phyloP scores from a whole-genome alignment of 1,139 yeast genomes.

The Pichia sp. region DNA sequence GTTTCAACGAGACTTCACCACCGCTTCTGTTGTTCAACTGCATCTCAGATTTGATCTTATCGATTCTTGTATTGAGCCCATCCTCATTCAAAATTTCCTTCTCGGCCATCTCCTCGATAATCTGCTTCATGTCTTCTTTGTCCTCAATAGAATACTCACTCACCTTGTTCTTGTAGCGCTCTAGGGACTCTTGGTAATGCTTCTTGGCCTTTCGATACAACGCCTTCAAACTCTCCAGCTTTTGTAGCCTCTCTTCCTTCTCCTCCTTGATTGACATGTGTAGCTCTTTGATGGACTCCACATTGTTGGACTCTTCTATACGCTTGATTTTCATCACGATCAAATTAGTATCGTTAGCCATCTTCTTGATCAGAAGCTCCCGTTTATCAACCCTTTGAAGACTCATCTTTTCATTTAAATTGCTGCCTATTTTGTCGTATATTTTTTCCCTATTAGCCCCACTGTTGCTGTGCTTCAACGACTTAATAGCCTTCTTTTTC shows the following conservation, averaged over 20 bases:
- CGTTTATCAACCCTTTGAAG: constrained; percentile 10
- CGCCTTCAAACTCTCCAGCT: constrained; percentile 31
- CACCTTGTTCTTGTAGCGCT: constrained; percentile 36
- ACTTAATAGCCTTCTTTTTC: constrained; percentile 23
- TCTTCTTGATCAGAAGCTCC: constrained; percentile 16
- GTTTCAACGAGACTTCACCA: constrained; percentile 37
- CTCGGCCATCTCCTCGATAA: constrained; percentile 40
- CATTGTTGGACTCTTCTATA: constrained; percentile 39
- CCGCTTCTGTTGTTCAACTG: constrained; percentile 35
- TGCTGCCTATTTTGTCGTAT: constrained; percentile 28
- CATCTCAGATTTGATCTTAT: constrained; percentile 37
- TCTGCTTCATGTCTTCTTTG: constrained; percentile 38
- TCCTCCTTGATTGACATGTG: constrained; percentile 37
- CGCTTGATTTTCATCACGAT: constrained; percentile 16
- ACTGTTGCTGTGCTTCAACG: constrained; percentile 18
- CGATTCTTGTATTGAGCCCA: constrained; percentile 33
- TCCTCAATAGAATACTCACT: constrained; percentile 41
- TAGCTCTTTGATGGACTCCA: constrained; percentile 34
- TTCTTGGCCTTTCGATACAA: constrained; percentile 31
- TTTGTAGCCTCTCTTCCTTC: constrained; percentile 31
- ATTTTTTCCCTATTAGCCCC: constrained; percentile 22
- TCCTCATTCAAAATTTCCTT: constrained; percentile 42
- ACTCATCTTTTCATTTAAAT: constrained; percentile 16
- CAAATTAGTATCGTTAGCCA: constrained; percentile 17
- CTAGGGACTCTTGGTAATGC: constrained; percentile 40